These are phyloP conservation scores for Vaccinium macrocarpon DNA, from an alignment of 148 eudicot species.

Conservation along the genomic window DNA sequence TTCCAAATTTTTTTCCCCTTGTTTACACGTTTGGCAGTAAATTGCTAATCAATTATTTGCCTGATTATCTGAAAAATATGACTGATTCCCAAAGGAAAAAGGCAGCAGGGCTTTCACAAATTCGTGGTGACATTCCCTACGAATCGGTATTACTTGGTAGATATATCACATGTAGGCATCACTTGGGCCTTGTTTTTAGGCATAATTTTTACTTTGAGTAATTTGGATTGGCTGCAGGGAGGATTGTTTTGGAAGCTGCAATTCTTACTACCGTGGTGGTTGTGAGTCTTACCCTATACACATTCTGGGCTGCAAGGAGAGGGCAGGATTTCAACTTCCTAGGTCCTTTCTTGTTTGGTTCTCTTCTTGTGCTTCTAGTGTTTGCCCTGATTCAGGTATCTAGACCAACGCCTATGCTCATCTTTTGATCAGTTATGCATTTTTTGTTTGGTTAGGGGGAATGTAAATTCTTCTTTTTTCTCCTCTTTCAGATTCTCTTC, in stretches of 20 bases:
- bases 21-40: background rate
- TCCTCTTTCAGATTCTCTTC: constrained; percentile 38
- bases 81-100: background rate
- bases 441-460: background rate
- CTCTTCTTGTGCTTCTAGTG: constrained; percentile 42
- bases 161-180: background rate
- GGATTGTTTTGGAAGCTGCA: constrained; percentile 49
- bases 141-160: background rate
- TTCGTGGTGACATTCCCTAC: background rate
- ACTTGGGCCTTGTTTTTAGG: background rate
- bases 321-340: constrained; percentile 63
- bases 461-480: background rate
- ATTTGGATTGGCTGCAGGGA: constrained; percentile 32
- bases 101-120: background rate
- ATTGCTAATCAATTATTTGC: too few species aligned
- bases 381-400: constrained; percentile 54
- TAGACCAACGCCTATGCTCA: background rate
- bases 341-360: constrained; percentile 64
- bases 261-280: constrained; percentile 55
- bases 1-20: background rate
- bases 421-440: background rate
- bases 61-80: background rate
- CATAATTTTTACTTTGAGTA: background rate
- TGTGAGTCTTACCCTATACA: constrained; percentile 53
- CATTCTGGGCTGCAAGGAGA: constrained; percentile 65